Conservation (phyloP, 305 asterid genomes). For the Fraxinus albicans region DNA sequence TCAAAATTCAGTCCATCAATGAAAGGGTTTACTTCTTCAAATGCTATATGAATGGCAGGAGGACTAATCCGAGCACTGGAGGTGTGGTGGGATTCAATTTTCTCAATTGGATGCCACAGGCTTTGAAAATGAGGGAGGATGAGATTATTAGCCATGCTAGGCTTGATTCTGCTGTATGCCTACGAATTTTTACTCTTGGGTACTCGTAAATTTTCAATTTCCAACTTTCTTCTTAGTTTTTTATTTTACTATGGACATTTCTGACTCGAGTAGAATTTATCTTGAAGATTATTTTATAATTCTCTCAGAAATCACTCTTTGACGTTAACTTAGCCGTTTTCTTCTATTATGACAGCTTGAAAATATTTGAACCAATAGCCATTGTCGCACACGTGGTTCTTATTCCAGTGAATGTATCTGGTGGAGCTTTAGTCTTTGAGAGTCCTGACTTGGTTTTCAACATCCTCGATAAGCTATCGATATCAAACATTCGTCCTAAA, state of each 20-base stretch:
- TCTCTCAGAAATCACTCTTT: no score
- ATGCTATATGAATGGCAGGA: conserved; percentile 71
- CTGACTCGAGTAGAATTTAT: not conserved
- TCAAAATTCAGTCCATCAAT: conserved; percentile 81
- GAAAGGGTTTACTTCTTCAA: conserved; percentile 84
- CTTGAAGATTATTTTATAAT: conserved; percentile 22
- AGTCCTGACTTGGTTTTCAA: no score
- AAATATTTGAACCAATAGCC: no score
- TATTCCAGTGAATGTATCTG: no score
- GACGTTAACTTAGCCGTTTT: no score
- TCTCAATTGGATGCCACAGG: no score
- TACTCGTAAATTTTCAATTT: conserved; percentile 4
- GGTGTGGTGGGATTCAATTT: no score
- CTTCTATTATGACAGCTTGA: no score
- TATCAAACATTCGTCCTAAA: no score
- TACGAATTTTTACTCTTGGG: conserved; percentile 48
- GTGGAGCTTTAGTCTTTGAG: no score
- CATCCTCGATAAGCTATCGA: no score
- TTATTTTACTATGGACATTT: not conserved
- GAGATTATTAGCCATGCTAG: conserved; percentile 85
- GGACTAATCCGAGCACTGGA: conserved; percentile 25
- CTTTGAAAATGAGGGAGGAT: conserved; percentile 24
- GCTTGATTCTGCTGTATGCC: conserved; percentile 77
- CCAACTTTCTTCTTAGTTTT: not conserved
- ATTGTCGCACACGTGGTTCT: no score